These are phyloP conservation scores for Microcyclosporella mali DNA, from an alignment of 2,329 filamentous ascomycete species.

Conservation along the genomic window DNA sequence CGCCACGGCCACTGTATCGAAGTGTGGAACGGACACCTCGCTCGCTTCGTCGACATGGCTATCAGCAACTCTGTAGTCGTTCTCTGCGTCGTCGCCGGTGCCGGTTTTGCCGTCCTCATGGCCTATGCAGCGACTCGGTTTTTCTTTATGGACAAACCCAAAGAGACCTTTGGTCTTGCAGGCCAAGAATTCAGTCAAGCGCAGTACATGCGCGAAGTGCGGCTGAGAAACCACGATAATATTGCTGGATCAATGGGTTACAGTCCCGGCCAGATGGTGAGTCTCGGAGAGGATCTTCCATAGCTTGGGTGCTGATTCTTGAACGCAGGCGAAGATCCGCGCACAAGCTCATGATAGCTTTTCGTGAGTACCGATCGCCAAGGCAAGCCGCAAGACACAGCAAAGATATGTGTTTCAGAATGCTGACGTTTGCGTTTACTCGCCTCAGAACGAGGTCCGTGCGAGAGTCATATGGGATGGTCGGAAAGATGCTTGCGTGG, in stretches of 20 bases:
- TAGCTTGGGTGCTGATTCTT: not conserved
- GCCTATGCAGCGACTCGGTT: slow-evolving; percentile 20
- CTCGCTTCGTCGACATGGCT: not conserved
- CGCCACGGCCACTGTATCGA: too few species aligned
- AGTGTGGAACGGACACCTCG: too few species aligned
- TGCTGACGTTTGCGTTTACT: not conserved
- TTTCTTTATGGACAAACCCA: slow-evolving; percentile 12
- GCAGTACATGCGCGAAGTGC: slow-evolving; percentile 27
- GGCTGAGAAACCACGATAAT: slow-evolving; percentile 18
- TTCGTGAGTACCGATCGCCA: not conserved
- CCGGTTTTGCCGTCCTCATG: slow-evolving; percentile 17
- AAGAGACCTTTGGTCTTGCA: not conserved
- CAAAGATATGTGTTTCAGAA: not conserved
- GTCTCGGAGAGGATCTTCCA: not conserved
- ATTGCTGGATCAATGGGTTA: slow-evolving; percentile 14
- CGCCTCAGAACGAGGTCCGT: not conserved
- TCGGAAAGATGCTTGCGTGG: slow-evolving; percentile 6
- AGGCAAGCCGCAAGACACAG: not conserved
- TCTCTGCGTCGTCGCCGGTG: slow-evolving; percentile 16
- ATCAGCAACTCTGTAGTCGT: slow-evolving; percentile 13
- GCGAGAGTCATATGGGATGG: slow-evolving; percentile 17
- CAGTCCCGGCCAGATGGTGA: slow-evolving; percentile 9
- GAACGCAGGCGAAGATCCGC: not conserved
- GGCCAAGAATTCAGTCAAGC: slow-evolving; percentile 17
- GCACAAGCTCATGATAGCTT: not conserved